Evolutionary conservation across 331 rosid species (phyloP).

Genomic region (Pyracantha coccinea): DNA sequence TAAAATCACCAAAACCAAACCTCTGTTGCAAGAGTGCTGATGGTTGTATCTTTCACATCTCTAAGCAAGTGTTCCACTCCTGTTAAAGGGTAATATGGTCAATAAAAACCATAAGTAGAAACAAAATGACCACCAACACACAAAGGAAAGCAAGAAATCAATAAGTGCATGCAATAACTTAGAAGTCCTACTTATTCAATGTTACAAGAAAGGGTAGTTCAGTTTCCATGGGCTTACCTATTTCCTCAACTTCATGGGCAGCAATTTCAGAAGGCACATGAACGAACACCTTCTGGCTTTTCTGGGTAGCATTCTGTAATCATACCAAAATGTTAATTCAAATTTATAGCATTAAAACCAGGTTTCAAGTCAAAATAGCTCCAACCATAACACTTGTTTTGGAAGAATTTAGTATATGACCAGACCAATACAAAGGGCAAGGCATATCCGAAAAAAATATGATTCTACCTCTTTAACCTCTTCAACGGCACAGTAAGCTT

Average conservation of each 20-base stretch:
- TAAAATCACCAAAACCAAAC: conserved; percentile 1
- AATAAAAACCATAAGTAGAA: not conserved
- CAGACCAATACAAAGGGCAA: not conserved
- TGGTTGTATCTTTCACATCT: conserved; percentile 48
- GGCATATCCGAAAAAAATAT: not conserved
- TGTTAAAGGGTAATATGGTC: conserved; percentile 8
- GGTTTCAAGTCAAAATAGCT: not conserved
- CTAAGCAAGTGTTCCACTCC: conserved; percentile 55
- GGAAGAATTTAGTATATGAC: not conserved
- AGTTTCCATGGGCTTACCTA: conserved; percentile 22
- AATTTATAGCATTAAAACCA: not conserved
- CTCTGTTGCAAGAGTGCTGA: conserved; percentile 52
- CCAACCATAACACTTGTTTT: not conserved
- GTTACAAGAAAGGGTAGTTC: not conserved
- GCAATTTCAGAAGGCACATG: conserved; percentile 51
- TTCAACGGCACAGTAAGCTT: conserved; percentile 72
- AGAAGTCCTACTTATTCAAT: not conserved
- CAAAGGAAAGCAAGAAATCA: not conserved
- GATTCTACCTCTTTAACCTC: conserved; percentile 45
- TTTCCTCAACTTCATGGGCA: conserved; percentile 48
- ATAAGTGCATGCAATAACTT: not conserved
- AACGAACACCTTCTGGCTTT: conserved; percentile 48
- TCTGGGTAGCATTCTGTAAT: conserved; percentile 45
- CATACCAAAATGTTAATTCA: conserved; percentile 12
- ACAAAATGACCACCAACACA: not conserved